These are phyloP conservation scores for Dryas integrifolia DNA, from an alignment of 331 rosid species.

Conservation along the genomic window DNA sequence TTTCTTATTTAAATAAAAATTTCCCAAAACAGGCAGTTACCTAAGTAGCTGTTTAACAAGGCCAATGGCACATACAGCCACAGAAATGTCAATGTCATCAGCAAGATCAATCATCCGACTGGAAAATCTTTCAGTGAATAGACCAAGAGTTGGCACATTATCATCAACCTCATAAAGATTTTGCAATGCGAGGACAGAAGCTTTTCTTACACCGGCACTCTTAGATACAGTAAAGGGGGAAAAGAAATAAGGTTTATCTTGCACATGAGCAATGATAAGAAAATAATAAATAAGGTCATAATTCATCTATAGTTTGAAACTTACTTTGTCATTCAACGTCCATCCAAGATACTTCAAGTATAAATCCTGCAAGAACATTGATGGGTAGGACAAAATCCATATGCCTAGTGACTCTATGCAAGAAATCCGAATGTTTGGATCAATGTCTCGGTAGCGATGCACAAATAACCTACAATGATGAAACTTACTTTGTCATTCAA, in stretches of 20 bases:
- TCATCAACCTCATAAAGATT: slow-evolving; percentile 87
- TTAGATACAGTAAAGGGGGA: slow-evolving; percentile 33
- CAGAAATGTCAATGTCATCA: slow-evolving; percentile 85
- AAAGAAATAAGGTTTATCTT: slow-evolving; percentile 13
- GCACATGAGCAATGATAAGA: slow-evolving; percentile 18
- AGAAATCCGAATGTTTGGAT: slow-evolving; percentile 77
- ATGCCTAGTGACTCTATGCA: slow-evolving; percentile 90
- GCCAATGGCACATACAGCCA: slow-evolving; percentile 89
- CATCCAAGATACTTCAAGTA: slow-evolving; percentile 97
- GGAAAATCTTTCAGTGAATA: slow-evolving; percentile 93
- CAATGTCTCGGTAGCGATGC: slow-evolving; percentile 95
- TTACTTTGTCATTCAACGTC: slow-evolving; percentile 94
- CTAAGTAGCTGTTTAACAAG: slow-evolving; percentile 92
- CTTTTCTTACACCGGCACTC: slow-evolving; percentile 91
- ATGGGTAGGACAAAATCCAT: slow-evolving; percentile 92
- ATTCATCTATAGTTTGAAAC: slow-evolving; percentile 25
- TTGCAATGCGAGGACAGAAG: slow-evolving; percentile 81
- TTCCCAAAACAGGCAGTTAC: slow-evolving; percentile 32
- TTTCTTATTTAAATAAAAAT: slow-evolving; percentile 6
- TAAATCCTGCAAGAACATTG: slow-evolving; percentile 90
- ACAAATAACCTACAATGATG: slow-evolving; percentile 77
- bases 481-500: slow-evolving; percentile 84
- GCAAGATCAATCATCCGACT: slow-evolving; percentile 96
- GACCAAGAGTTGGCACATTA: slow-evolving; percentile 82
- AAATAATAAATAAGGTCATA: slow-evolving; percentile 11